Percentiles rank a stretch among this genome's conserved stretches.
Conservation (phyloP, 2,329 filamentous ascomycete species). For the Capronia americana region DNA sequence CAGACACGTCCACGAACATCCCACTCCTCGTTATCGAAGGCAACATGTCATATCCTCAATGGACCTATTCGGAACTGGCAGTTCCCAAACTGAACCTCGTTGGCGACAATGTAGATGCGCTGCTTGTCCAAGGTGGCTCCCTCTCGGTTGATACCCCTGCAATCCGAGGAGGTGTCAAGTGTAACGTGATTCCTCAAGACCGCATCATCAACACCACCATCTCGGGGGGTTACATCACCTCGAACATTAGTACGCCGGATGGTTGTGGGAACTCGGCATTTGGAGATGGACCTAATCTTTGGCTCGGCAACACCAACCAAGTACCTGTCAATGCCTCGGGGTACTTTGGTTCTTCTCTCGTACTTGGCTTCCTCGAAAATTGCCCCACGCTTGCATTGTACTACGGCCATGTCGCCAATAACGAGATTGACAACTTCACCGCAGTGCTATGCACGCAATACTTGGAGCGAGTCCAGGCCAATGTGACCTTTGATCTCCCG, state of each 20-base stretch:
- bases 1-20: slow-evolving; percentile 11
- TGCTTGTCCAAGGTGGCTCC: slow-evolving; percentile 9
- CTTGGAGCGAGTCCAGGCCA: slow-evolving; percentile 37
- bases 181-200: slow-evolving; percentile 28
- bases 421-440: slow-evolving; percentile 30
- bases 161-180: slow-evolving; percentile 26
- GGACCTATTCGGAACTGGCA: slow-evolving; percentile 33
- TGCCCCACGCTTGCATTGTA: slow-evolving; percentile 30
- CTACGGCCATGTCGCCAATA: slow-evolving; percentile 33
- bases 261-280: slow-evolving; percentile 30
- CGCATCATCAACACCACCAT: slow-evolving; percentile 23
- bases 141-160: slow-evolving; percentile 29
- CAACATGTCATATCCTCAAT: slow-evolving; percentile 36
- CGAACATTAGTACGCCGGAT: slow-evolving; percentile 32
- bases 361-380: slow-evolving; percentile 20
- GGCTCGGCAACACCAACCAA: slow-evolving; percentile 5
- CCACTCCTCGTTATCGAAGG: slow-evolving; percentile 30
- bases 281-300: slow-evolving; percentile 11
- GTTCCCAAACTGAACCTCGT: slow-evolving; percentile 18
- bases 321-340: slow-evolving; percentile 31
- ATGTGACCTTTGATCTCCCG: slow-evolving; percentile 31
- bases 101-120: not conserved
- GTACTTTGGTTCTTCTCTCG: slow-evolving; percentile 28
- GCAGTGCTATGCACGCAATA: slow-evolving; percentile 35
- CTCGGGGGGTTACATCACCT: slow-evolving; percentile 3